Percentiles rank a stretch among this genome's conserved stretches.
These are phyloP conservation scores for Massarina eburnea DNA, from an alignment of 2,329 filamentous ascomycete species.

Conservation along the genomic window DNA sequence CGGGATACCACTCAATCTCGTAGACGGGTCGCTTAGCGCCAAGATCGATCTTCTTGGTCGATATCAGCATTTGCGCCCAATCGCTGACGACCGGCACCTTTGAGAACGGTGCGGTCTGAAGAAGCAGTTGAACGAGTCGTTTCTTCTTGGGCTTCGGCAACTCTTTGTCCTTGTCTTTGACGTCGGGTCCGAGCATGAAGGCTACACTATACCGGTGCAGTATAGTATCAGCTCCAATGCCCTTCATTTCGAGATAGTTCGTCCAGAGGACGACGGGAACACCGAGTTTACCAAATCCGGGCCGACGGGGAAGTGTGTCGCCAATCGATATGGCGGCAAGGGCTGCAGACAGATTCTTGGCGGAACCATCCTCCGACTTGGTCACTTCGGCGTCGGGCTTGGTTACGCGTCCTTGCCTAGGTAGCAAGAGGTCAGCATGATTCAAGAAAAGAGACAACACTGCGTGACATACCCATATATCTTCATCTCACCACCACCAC, in stretches of 20 bases:
- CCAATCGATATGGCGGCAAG: conserved; percentile 23
- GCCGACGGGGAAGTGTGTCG: conserved; percentile 25
- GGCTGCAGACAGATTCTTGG: conserved; percentile 31
- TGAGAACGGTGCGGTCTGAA: conserved; percentile 35
- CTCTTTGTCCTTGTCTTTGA: conserved; percentile 20
- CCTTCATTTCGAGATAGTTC: conserved; percentile 46
- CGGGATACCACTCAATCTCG: conserved; percentile 30
- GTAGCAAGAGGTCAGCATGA: conserved; percentile 6
- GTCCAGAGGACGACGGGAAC: conserved; percentile 43
- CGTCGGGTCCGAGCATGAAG: conserved; percentile 28
- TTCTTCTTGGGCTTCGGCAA: conserved; percentile 48
- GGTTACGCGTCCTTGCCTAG: conserved; percentile 34
- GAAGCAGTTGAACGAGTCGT: conserved; percentile 51
- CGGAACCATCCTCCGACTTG: conserved; percentile 31
- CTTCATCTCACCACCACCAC: conserved; percentile 5
- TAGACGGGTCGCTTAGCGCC: conserved; percentile 12
- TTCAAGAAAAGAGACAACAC: no score
- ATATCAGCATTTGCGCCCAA: conserved; percentile 35
- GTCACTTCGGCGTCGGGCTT: conserved; percentile 33
- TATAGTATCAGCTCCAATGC: conserved; percentile 16
- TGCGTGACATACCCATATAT: conserved; percentile 30
- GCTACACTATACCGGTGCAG: conserved; percentile 33
- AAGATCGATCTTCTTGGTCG: conserved; percentile 27
- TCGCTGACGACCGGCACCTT: conserved; percentile 41
- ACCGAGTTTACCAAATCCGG: conserved; percentile 42